Evolutionary conservation across 192 early-diverging fungal genomes (phyloP), one percentile per base, ranked within the genome.

Genomic region (Gryganskiella cystojenkinii): DNA sequence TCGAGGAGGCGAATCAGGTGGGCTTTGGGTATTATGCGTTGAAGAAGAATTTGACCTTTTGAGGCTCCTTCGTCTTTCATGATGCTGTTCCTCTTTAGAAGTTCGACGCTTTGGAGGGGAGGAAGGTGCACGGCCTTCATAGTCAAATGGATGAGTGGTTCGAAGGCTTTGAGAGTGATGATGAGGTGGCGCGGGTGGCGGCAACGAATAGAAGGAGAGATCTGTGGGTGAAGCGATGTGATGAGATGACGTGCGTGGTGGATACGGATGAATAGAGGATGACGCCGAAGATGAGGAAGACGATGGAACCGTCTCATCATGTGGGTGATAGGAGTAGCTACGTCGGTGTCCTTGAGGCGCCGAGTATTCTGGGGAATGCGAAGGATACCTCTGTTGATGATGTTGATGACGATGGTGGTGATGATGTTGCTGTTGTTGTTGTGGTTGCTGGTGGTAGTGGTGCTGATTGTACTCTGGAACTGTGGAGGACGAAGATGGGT

Each of bases 371-470:
- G 55, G 30, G 22, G 49, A 19, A 15, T 49, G 61, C 20, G 46
- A 30, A 50, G 50, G 33, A 50, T 60, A 54, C 28, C 25, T 30
- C 42, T 43, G 40, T 13, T 17, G n/a, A 42, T 64, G 24, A 7
- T 4, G 62, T 20, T 17, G 49, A 52, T 42, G 62, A 28, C 42
- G 64, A 67, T 47, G 45, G 56, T 3, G 31, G 3, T 55, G 24
- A n/a, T 14, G 43, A 24, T 61, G 58, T 47, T 63, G 42, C 0
- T 55, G 37, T 10, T 64, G 63, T 15, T 64, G 13, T 6, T 50
- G 40, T 7, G 52, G 52, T 20, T 37, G 19, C 4, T 65, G 11
- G 7, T 64, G 50, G 4, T 33, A 4, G 30, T 64, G 3, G 7
- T 64, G 50, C 5, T 51, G 2, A 42, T 64, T 2, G 27, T 2